phyloP scores from a whole-genome alignment of 805 yeast genomes.

The Nakazawaea wyomingensis region DNA sequence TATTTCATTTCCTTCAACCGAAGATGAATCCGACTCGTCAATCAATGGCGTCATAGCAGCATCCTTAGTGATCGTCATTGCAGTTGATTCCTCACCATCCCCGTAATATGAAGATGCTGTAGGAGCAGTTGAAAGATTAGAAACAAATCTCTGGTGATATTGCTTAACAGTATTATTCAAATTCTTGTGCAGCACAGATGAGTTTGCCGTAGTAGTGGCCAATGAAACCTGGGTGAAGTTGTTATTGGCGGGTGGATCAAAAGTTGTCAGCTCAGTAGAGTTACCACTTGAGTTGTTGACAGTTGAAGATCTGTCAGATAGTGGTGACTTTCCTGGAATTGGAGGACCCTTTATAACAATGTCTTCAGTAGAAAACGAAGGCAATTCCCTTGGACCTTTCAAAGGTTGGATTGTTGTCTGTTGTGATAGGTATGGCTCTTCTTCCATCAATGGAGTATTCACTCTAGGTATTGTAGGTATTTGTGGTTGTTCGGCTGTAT shows the following conservation, averaged over 20 bases:
- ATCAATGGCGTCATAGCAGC: slow-evolving; percentile 1
- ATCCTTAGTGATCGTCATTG: background rate
- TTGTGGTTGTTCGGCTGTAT: background rate
- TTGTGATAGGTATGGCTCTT: slow-evolving; percentile 5
- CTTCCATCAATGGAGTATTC: slow-evolving; percentile 9
- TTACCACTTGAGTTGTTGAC: background rate
- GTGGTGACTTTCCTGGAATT: background rate
- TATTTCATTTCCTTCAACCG: slow-evolving; percentile 1
- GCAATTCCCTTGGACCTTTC: slow-evolving; percentile 12
- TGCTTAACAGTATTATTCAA: background rate
- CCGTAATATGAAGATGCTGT: slow-evolving; percentile 8
- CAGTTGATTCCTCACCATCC: background rate
- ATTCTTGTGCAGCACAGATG: slow-evolving; percentile 4
- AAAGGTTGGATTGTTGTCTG: background rate
- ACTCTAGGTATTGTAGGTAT: slow-evolving; percentile 12
- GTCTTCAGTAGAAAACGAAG: background rate
- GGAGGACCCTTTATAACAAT: background rate
- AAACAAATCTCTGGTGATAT: slow-evolving; percentile 4
- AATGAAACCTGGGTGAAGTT: slow-evolving; percentile 4
- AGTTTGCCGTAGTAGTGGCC: slow-evolving; percentile 2
- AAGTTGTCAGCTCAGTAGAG: background rate
- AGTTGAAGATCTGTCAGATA: background rate
- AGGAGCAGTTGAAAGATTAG: slow-evolving; percentile 1
- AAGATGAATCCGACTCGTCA: slow-evolving; percentile 7
- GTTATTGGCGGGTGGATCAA: background rate